Evolutionary conservation across 2,329 filamentous ascomycete species (phyloP), one percentile per base, ranked within the genome.

Genomic region (Corinectria fuckeliana): DNA sequence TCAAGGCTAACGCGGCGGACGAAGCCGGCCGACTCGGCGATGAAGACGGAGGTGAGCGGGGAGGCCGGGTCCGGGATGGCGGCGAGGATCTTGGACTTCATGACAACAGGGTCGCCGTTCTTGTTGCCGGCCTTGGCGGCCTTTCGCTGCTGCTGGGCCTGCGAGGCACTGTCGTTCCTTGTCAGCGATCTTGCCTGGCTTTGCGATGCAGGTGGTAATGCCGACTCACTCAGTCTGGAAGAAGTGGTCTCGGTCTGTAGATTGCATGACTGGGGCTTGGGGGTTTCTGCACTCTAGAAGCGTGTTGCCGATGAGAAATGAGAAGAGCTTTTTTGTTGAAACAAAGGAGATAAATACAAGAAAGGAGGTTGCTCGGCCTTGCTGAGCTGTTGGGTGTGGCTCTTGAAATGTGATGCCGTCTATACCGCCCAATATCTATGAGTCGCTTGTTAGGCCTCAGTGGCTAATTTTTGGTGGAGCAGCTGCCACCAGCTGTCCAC

Each of bases 31-130:
- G 93, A 95, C 76, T 97, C 93, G 23, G 94, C 93, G 30, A 97
- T 82, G 74, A 92, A 93, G 36, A 97, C 80, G 6, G 82, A 81
- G 16, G 80, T 80, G 11, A 77, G 72, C 3, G 83, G 76, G 51
- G 86, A 84, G 49, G 82, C 79, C 7, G 91, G 90, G 72, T 96
- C 91, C 10, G 83, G 73, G 20, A 86, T 78, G 26, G 91, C 85
- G 25, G 90, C 92, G 52, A 97, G 83, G 58, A 98, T 86, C 79
- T 99, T 99, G 64, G 92, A 94, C 65, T 90, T 88, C 57, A 97
- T 83, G 56, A 82, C 82, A 67, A 97, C 87, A 4, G 94, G 95
- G 61, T 88, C 84, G 72, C 95, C 95, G 81, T 91, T 84, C 63
- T 88, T 90, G 78, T 98, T 99, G 61, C 76, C 77, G 7, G 87